These are phyloP conservation scores for Leccinum boreale DNA, from an alignment of 768 basidiomycete species.

Conservation along the genomic window DNA sequence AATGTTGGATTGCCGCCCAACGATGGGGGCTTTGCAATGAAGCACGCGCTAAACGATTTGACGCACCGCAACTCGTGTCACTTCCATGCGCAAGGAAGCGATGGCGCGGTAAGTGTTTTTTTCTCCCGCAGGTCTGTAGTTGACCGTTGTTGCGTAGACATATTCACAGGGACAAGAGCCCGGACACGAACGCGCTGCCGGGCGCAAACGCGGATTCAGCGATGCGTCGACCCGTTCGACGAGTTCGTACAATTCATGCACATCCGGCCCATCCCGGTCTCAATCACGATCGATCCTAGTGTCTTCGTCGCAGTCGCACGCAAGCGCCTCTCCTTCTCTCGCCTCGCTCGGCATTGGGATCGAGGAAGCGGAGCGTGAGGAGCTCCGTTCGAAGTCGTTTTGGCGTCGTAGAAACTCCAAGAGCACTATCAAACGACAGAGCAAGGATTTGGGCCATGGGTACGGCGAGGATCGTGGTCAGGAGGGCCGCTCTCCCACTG, in stretches of 20 bases:
- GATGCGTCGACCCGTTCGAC: conserved; percentile 18
- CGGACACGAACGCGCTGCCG: neutral
- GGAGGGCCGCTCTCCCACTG: neutral
- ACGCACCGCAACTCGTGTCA: neutral
- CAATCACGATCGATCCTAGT: conserved; percentile 15
- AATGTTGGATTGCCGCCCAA: neutral
- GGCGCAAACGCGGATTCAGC: conserved; percentile 16
- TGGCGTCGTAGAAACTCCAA: conserved; percentile 15
- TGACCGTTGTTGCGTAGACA: conserved; percentile 1
- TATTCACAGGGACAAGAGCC: conserved; percentile 1
- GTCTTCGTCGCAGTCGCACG: conserved; percentile 16
- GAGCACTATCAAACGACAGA: conserved; percentile 10
- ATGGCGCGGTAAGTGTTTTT: conserved; percentile 7
- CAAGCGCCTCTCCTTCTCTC: conserved; percentile 17
- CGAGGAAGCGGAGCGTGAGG: conserved; percentile 23
- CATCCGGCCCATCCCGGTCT: conserved; percentile 19
- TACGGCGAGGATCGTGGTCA: neutral
- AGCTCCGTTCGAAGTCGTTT: conserved; percentile 17
- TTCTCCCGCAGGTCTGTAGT: neutral
- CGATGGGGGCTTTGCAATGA: neutral
- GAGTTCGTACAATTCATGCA: conserved; percentile 19
- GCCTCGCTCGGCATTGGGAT: conserved; percentile 22
- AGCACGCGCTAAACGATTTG: neutral
- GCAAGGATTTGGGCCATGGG: neutral
- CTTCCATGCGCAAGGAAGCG: neutral